A percentile compares a stretch with the other conserved stretches of the same genome.
These are phyloP conservation scores for Magnolia sinica DNA, from an alignment of 164 flowering plant species.

Conservation along the genomic window DNA sequence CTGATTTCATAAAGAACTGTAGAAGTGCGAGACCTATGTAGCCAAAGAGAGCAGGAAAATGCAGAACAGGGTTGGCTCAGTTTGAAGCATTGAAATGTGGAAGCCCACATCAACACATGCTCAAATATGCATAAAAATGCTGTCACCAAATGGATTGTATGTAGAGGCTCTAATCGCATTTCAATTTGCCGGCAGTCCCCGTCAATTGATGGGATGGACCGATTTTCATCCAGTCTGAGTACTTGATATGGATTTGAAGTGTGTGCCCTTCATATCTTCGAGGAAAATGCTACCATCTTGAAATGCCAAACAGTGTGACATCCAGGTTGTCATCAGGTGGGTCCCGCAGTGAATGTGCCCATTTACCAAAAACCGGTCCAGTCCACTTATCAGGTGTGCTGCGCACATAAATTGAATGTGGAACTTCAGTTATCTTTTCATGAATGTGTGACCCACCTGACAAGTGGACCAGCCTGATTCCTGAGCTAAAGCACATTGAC, in stretches of 20 bases:
- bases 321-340: too few species aligned
- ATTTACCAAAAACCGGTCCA: neutral
- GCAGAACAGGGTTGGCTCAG: neutral
- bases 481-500: neutral
- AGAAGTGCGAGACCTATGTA: constrained; percentile 1
- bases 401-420: neutral
- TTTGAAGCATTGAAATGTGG: neutral
- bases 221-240: too few species aligned
- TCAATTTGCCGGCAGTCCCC: too few species aligned
- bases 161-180: too few species aligned
- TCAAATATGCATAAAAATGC: neutral
- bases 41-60: neutral
- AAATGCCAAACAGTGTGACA: too few species aligned
- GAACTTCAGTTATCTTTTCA: neutral
- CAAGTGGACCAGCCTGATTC: neutral
- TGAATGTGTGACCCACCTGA: neutral
- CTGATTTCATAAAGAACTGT: constrained; percentile 9
- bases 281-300: too few species aligned
- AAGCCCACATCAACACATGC: neutral
- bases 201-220: too few species aligned
- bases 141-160: too few species aligned
- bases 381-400: too few species aligned
- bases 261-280: too few species aligned
- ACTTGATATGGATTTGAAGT: too few species aligned
- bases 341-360: neutral